phyloP scores from a whole-genome alignment of 192 early-diverging fungal genomes.

The Rhizophlyctis rosea region DNA sequence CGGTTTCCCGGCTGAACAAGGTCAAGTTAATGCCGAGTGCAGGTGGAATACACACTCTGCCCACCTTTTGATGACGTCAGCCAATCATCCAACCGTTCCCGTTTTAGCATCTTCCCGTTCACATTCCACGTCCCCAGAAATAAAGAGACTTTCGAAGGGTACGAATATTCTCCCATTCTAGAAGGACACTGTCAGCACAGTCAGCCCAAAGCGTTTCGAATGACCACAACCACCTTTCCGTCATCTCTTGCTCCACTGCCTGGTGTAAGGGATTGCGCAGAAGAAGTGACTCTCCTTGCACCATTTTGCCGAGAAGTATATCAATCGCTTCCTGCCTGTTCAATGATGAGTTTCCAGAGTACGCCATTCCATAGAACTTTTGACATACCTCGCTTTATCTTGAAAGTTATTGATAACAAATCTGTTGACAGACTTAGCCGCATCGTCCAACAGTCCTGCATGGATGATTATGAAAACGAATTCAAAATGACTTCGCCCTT shows the following conservation, averaged over 20 bases:
- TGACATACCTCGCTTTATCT: constrained; percentile 65
- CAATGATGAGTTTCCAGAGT: background rate
- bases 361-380: background rate
- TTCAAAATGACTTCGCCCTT: constrained; percentile 8
- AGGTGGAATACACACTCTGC: constrained; percentile 2
- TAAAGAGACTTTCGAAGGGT: constrained; percentile 23
- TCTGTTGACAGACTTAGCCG: constrained; percentile 87
- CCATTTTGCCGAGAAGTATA: constrained; percentile 64
- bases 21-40: constrained; percentile 20
- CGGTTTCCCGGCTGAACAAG: constrained; percentile 41
- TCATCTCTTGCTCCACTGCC: constrained; percentile 32
- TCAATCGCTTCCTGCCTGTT: constrained; percentile 90
- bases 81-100: constrained; percentile 61
- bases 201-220: constrained; percentile 6
- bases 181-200: background rate
- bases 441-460: constrained; percentile 81
- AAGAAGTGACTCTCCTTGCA: constrained; percentile 22
- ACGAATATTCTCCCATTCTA: background rate
- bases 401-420: constrained; percentile 96
- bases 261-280: constrained; percentile 40
- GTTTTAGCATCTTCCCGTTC: constrained; percentile 67
- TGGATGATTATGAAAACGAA: background rate
- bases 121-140: constrained; percentile 90
- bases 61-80: constrained; percentile 39
- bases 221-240: background rate